Conservation (phyloP, 2,329 filamentous ascomycete species). For the Xylariaceae sp. region DNA sequence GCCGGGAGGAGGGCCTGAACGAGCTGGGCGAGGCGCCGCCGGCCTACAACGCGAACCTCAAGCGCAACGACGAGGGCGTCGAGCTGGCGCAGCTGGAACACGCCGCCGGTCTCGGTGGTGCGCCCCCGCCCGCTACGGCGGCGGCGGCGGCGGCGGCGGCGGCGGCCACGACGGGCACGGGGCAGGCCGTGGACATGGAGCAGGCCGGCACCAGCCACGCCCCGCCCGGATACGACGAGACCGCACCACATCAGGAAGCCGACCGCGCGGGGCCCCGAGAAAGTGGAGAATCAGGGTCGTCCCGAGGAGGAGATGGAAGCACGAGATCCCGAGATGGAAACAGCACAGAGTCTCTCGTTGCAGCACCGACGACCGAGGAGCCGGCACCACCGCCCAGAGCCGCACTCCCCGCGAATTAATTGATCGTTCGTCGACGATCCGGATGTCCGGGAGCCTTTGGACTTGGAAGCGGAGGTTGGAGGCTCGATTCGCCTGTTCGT, state of each 20-base stretch:
- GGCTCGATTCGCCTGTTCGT: too few relatives aligned
- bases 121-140: too few relatives aligned
- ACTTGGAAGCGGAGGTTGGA: too few relatives aligned
- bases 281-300: too few relatives aligned
- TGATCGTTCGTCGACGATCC: too few relatives aligned
- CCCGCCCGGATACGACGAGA: slow-evolving; percentile 12
- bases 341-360: too few relatives aligned
- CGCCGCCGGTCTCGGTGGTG: slow-evolving; percentile 2
- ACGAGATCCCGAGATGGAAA: too few relatives aligned
- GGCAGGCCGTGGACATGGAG: not conserved
- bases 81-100: slow-evolving; percentile 14
- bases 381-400: not conserved
- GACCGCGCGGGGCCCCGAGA: too few relatives aligned
- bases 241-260: too few relatives aligned
- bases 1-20: slow-evolving; percentile 24
- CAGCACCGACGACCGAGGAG: slow-evolving; percentile 3
- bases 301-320: too few relatives aligned
- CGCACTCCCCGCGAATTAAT: not conserved
- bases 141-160: slow-evolving; percentile 3
- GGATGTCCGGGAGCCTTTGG: too few relatives aligned
- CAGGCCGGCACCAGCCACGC: slow-evolving; percentile 2
- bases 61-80: slow-evolving; percentile 8
- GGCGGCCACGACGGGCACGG: not conserved
- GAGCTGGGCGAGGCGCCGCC: slow-evolving; percentile 27
- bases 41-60: slow-evolving; percentile 15